Base-by-base conservation (phyloP, 73 alveolate genomes). In the Paraurostyla sp. region DNA sequence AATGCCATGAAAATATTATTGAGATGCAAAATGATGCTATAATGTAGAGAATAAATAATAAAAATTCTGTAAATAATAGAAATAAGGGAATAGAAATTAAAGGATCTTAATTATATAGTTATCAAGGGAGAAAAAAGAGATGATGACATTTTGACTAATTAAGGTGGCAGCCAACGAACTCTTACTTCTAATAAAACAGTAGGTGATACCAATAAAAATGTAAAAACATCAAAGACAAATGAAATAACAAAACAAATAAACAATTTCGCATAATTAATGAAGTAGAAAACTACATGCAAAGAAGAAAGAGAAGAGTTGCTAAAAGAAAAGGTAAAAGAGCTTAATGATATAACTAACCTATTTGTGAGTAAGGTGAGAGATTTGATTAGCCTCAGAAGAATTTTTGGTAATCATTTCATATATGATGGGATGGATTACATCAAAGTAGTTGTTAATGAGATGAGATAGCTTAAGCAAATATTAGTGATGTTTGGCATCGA, bases 341-440 rank as follows among this genome's bases (percentile, higher is more conserved):
- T 69, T 6, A 42, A 69, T 69, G 85, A 69, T 36, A 9, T 69
- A 23, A 69, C 85, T 16, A 23, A 27, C 18, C 36, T 11, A 33
- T 41, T 69, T 41, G 18, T 69, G 11, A 18, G 11, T 7, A 69
- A 43, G 25, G 85, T 69, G 16, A 32, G 85, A 11, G 85, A 69
- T 11, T 38, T 69, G 2, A 40, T 69, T 15, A 13, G 42, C 18
- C 29, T 23, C 20, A 69, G 27, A 38, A 69, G 40, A 43, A 40
- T 69, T 16, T 69, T 40, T 43, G 85, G 85, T 7, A 69, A 7
- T 23, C 9, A 27, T 9, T 69, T 69, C 49, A 43, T 69, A 43
- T 69, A 41, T 43, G 85, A 69, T 69, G 85, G 85, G 25, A 69
- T 69, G 85, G 85, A 69, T 36, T 69, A 69, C 40, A 27, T 36